phyloP scores from a whole-genome alignment of 2,329 filamentous ascomycete genomes.

The Fusarium gaditjirri region DNA sequence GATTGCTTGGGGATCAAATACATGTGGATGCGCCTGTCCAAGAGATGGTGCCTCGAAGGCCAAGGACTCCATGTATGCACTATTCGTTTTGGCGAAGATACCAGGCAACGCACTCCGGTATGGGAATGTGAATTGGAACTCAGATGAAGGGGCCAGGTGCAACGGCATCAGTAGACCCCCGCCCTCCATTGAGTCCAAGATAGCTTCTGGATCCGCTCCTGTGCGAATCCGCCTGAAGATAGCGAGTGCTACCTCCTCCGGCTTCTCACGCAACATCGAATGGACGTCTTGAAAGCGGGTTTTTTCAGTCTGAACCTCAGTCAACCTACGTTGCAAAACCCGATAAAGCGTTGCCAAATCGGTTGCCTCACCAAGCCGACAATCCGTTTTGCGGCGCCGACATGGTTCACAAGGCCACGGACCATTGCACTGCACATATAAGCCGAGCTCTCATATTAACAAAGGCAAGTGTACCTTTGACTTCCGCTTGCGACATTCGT shows the following conservation, averaged over 20 bases:
- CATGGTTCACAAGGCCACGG: background rate
- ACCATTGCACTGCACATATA: background rate
- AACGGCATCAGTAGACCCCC: background rate
- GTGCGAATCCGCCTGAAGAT: background rate
- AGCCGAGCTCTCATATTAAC: background rate
- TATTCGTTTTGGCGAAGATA: background rate
- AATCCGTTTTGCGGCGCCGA: background rate
- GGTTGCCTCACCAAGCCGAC: background rate
- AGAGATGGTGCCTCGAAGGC: background rate
- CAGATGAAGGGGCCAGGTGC: background rate
- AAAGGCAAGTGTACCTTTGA: background rate
- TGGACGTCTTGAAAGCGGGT: background rate
- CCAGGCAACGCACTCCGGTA: background rate
- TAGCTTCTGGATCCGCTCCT: background rate
- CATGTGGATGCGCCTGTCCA: background rate
- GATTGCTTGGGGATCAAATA: background rate
- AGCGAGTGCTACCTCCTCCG: background rate
- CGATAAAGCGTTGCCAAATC: background rate
- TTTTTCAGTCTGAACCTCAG: background rate
- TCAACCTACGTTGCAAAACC: background rate
- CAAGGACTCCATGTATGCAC: background rate
- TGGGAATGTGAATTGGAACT: background rate
- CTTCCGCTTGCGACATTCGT: background rate
- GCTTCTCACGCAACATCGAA: background rate
- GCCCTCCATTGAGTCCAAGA: background rate